Evolutionary conservation across 2,329 filamentous ascomycete species (phyloP), one percentile per base, ranked within the genome.

Genomic region (Claviceps paspali): DNA sequence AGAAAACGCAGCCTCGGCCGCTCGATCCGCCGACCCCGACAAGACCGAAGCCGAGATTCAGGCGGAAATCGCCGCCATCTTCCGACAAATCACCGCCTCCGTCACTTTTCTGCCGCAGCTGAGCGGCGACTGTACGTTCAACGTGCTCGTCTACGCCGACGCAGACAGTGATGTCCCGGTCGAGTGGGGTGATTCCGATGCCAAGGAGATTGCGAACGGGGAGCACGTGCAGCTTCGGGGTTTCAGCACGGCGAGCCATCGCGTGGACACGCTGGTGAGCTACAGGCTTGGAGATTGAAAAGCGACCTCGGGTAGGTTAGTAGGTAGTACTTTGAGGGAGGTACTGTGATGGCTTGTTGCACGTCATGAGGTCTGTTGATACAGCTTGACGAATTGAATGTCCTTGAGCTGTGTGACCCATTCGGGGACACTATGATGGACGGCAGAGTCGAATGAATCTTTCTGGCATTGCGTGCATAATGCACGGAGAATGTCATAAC

Each of bases 151-250:
- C 3, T 98, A 98, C 55, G 91, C 91, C 36, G 88, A 98, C 55
- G 87, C 87, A 14, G 87, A 96, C 60, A 91, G 82, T 41, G 88
- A 96, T 33, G 91, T 98, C 11, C 91, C 91, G 4, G 79, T 98
- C 41, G 91, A 98, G 59, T 98, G 91, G 91, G 91, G 91, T 33
- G 91, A 98, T 62, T 94, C 85, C 48, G 91, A 96, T 59, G 87
- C 88, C 38, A 95, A 94, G 64, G 91, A 98, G 66, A 95, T 98
- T 45, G 68, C 79, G 54, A 83, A 91, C 50, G 88, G 84, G 29
- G 91, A 98, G 66, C 86, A 91, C 54, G 91, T 98, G 22, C 87
- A 95, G 63, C 64, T 98, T 53, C 73, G 91, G 42, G 93, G 88
- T 46, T 98, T 96, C 64, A 95, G 87, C 59, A 98, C 91, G 12